These are phyloP conservation scores for Guillardia theta DNA, from an alignment of 78 protist species.

Conservation along the genomic window DNA sequence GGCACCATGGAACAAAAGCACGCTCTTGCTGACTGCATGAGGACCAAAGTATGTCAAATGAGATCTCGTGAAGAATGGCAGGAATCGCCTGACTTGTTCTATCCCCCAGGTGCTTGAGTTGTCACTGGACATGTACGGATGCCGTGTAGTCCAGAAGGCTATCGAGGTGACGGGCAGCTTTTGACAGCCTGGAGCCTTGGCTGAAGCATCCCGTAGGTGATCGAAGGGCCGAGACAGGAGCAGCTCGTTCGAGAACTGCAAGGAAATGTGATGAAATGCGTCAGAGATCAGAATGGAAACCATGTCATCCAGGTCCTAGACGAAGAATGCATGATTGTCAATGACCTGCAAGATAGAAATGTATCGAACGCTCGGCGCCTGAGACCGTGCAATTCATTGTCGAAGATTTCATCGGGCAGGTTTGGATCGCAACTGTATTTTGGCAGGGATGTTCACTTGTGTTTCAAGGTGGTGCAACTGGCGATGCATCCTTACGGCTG, in stretches of 20 bases:
- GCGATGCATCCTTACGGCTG: slow-evolving; percentile 97
- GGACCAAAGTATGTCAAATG: no score
- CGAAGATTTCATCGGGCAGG: slow-evolving; percentile 76
- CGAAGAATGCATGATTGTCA: no score
- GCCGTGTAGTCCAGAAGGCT: slow-evolving; percentile 95
- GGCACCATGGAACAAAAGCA: no score
- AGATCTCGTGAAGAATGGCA: no score
- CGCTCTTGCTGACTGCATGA: not conserved
- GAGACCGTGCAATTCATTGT: slow-evolving; percentile 83
- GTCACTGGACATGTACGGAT: slow-evolving; percentile 96
- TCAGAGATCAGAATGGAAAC: slow-evolving; percentile 99
- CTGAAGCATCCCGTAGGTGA: no score
- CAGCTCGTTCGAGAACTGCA: slow-evolving; percentile 87
- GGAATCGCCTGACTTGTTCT: no score
- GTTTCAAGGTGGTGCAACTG: slow-evolving; percentile 50
- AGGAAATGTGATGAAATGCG: slow-evolving; percentile 83
- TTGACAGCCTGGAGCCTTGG: no score
- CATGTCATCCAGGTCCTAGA: slow-evolving; percentile 99
- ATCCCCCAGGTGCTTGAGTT: slow-evolving; percentile 80
- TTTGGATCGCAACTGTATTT: not conserved
- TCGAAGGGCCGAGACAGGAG: no score
- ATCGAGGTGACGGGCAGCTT: slow-evolving; percentile 17
- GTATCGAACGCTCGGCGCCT: slow-evolving; percentile 78
- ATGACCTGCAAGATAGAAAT: no score
- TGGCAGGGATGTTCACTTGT: not conserved